Percentiles rank a stretch among this genome's conserved stretches.
Evolutionary conservation across 306 rosid species (phyloP).

Genomic region (Aeschynomene evenia): DNA sequence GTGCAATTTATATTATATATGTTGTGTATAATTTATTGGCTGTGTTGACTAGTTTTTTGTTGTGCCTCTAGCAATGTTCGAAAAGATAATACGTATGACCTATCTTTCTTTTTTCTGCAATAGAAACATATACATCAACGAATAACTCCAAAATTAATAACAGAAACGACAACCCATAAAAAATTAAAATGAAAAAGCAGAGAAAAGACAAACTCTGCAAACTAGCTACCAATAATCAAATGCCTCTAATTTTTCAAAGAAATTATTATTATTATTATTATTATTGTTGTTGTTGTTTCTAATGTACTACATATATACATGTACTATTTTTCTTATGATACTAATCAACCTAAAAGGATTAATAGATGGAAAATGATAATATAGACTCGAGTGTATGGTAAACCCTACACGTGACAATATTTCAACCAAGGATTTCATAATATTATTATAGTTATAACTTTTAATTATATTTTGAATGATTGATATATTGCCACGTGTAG

Average conservation of each 20-base stretch:
- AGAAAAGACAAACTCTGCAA: background rate
- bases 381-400: too few relatives aligned
- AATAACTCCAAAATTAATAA: background rate
- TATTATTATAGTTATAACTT: too few relatives aligned
- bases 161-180: background rate
- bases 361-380: too few relatives aligned
- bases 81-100: too few relatives aligned
- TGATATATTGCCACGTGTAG: too few relatives aligned
- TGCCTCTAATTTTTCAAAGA: background rate
- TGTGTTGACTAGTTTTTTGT: too few relatives aligned
- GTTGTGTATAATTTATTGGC: background rate
- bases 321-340: background rate
- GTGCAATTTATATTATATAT: too few relatives aligned
- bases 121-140: background rate
- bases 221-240: background rate
- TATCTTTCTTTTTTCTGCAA: background rate
- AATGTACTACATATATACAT: background rate
- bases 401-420: too few relatives aligned
- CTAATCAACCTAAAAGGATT: background rate
- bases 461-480: too few relatives aligned
- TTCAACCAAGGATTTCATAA: too few relatives aligned
- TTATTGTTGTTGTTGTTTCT: background rate
- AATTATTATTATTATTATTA: too few relatives aligned
- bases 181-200: background rate
- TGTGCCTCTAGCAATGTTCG: too few relatives aligned